Evolutionary conservation across 2,329 filamentous ascomycete genomes (phyloP), one percentile per base, ranked within the genome.

Genomic region (Curvularia hawaiiensis): DNA sequence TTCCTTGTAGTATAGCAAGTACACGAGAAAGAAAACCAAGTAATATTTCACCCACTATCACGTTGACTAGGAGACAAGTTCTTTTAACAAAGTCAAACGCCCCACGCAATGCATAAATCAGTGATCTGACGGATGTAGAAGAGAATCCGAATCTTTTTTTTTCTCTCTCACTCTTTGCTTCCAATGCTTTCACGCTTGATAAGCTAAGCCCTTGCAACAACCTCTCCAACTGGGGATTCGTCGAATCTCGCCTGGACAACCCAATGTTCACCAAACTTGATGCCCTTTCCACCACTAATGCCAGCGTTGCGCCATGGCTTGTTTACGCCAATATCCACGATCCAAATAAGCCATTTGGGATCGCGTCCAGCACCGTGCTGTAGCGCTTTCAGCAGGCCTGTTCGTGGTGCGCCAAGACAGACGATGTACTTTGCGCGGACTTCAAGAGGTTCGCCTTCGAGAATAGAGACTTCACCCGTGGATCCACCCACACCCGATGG

Each of bases 191-290:
- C 8, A n/a, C 35, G 14, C 33, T 16, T 12, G 14, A 16, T 35
- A 35, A 16, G 12, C 7, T 55, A 62, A 20, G 47, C 62, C 54
- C 49, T 40, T 2, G 24, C 45, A 20, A 38, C 39, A 41, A 38
- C 57, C 18, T 30, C 53, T 8, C 28, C 35, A n/a, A 38, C 28
- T 10, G 48, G 52, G 9, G 59, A 50, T 20, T 69, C 67, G 46
- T 70, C 69, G 10, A 70, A 84, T 48, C 77, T 74, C 77, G 95
- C 85, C 67, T 89, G 87, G 14, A 96, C 82, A 61, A 95, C 88
- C 94, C 94, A 98, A 63, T 88, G 86, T 58, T 88, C 87, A 24
- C 91, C 92, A 80, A 97, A 98, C 68, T 93, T 92, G 54, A 97
- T 89, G 0, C 92, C 92, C 63, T 91, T 88, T 20, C 92, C 86